These are phyloP conservation scores for Dendrothele bispora DNA, from an alignment of 768 basidiomycete genomes.

Conservation along the genomic window DNA sequence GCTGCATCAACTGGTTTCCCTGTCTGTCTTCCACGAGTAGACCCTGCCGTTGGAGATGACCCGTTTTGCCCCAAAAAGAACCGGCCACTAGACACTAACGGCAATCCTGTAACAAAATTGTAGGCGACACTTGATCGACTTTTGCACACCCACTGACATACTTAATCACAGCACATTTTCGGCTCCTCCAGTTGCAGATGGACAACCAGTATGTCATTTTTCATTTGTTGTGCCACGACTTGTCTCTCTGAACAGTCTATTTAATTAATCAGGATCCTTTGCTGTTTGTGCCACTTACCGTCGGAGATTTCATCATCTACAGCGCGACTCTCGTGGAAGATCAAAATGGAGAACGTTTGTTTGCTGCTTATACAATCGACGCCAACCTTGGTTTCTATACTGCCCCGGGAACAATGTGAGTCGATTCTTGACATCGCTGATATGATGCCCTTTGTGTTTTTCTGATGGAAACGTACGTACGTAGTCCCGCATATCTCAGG, in stretches of 20 bases:
- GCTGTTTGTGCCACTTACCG: conserved; percentile 1
- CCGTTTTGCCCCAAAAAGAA: conserved; percentile 15
- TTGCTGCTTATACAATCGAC: conserved; percentile 15
- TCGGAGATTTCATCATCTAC: conserved; percentile 19
- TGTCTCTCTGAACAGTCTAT: conserved; percentile 1
- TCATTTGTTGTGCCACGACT: conserved; percentile 16
- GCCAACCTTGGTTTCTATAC: conserved; percentile 19
- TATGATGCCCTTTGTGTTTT: no score
- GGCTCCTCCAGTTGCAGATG: conserved; percentile 13
- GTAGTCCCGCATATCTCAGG: conserved; percentile 14
- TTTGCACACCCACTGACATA: not conserved
- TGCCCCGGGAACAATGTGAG: conserved; percentile 15
- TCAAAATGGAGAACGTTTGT: conserved; percentile 3
- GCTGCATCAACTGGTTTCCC: conserved; percentile 14
- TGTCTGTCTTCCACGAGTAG: conserved; percentile 9
- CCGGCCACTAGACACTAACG: conserved; percentile 10
- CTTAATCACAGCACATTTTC: conserved; percentile 12
- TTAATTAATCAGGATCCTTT: conserved; percentile 1
- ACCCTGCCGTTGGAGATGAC: conserved; percentile 13
- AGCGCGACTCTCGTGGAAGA: conserved; percentile 15
- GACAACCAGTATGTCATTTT: conserved; percentile 14
- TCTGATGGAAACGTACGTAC: not conserved
- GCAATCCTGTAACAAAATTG: conserved; percentile 12
- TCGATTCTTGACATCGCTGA: not conserved
- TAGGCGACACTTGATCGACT: conserved; percentile 3